Evolutionary conservation across 2,329 filamentous ascomycete genomes (phyloP).

Genomic region (Mycogone perniciosa): DNA sequence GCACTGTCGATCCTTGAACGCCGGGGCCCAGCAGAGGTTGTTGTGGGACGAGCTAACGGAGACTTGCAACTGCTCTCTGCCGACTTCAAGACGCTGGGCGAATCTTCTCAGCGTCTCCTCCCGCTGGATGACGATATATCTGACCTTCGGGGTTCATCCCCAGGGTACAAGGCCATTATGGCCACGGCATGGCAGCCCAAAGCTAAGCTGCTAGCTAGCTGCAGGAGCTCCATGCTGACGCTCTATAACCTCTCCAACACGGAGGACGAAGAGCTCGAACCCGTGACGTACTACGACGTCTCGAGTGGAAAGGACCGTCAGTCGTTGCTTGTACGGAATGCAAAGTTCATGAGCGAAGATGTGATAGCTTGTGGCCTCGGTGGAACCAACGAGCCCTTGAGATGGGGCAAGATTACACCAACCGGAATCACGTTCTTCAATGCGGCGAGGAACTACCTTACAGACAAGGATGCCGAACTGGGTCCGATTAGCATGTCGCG

Average conservation of each 20-base stretch:
- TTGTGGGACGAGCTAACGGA: constrained; percentile 46
- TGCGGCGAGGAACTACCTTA: constrained; percentile 26
- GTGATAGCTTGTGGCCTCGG: constrained; percentile 41
- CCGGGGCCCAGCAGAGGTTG: constrained; percentile 26
- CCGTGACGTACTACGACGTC: constrained; percentile 23
- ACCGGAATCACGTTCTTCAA: constrained; percentile 35
- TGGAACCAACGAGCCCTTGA: constrained; percentile 36
- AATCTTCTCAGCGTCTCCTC: constrained; percentile 20
- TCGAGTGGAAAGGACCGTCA: constrained; percentile 13
- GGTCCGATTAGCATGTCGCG: constrained; percentile 10
- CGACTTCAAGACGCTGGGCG: constrained; percentile 23
- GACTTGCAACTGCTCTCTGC: constrained; percentile 39
- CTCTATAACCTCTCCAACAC: constrained; percentile 23
- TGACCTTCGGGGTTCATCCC: constrained; percentile 9
- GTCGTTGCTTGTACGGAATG: constrained; percentile 23
- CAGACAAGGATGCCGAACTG: background rate
- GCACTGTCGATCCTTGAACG: constrained; percentile 39
- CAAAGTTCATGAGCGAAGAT: constrained; percentile 42
- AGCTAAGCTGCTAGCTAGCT: constrained; percentile 24
- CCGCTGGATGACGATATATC: constrained; percentile 12
- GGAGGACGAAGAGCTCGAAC: constrained; percentile 12
- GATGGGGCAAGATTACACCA: constrained; percentile 40
- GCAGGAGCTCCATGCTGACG: constrained; percentile 24
- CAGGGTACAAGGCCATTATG: constrained; percentile 21
- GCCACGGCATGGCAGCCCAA: constrained; percentile 29